Evolutionary conservation across 345 rosid species (phyloP), one percentile per base, ranked within the genome.

Genomic region (Triadica sebifera): DNA sequence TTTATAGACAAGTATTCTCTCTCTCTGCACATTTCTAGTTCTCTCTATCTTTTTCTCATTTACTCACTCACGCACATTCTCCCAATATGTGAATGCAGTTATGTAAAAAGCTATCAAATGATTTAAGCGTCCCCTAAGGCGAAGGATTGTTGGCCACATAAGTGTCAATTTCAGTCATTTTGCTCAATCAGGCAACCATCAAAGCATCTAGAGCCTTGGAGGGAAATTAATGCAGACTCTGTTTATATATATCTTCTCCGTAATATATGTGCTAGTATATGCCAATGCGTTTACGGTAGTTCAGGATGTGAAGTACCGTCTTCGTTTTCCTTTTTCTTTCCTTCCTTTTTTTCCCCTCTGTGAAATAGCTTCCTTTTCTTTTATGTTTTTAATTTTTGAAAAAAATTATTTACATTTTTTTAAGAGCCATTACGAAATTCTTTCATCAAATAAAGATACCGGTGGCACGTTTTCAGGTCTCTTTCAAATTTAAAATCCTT

Each of bases 1-100:
- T 72, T 41, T 94, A 94, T 82, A 88, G 95, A 88, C 91, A 92
- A 89, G 98, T 90, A 84, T 15, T 8, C n/a, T 22, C 12, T 56
- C 12, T 53, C 8, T 90, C 83, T 20, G 8, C 19, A 16, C 56
- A 25, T 55, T 71, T 13, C 51, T 57, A 57, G 24, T 52, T 16
- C 12, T 22, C 6, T 51, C 22, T n/a, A n/a, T 3, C 25, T 66
- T 51, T 12, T 7, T 38, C 8, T 29, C 34, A 12, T 37, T 17
- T 38, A 38, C 25, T 29, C 34, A 8, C 24, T 66, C 57, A 7
- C 11, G 22, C 12, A 19, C 19, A 6, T 57, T 43, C 11, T 13
- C 61, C 19, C 41, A 58, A 15, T 37, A 34, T 62, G 34, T 74
- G 11, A 72, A 61, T 86, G 85, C 97, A 94, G 98, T 82, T 94